phyloP scores from a whole-genome alignment of 2,329 filamentous ascomycete genomes.

The Aureobasidium uvarum region DNA sequence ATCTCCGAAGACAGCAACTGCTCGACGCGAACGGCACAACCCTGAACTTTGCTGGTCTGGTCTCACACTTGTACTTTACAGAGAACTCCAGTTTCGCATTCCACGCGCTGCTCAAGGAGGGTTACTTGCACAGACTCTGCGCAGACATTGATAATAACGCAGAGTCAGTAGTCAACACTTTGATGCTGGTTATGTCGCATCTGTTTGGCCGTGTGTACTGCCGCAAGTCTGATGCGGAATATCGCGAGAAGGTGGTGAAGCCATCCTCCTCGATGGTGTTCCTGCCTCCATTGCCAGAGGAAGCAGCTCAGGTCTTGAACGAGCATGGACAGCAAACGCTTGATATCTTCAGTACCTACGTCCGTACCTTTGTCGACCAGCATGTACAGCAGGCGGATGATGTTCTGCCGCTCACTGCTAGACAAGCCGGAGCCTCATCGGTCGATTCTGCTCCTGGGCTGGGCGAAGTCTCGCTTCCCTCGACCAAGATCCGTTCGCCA shows the following conservation, averaged over 20 bases:
- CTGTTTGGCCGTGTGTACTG: conserved; percentile 63
- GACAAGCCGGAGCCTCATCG: conserved; percentile 44
- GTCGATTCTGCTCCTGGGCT: neutral
- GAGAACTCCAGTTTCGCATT: conserved; percentile 75
- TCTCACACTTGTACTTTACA: conserved; percentile 72
- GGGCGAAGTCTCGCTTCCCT: conserved; percentile 35
- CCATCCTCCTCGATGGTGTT: conserved; percentile 63
- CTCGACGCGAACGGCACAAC: conserved; percentile 61
- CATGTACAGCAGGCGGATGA: conserved; percentile 57
- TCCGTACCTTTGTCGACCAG: conserved; percentile 65
- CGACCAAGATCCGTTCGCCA: conserved; percentile 58
- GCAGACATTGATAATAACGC: conserved; percentile 54
- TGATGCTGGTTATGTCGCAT: conserved; percentile 69
- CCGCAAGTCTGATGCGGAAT: conserved; percentile 49
- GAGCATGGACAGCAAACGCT: conserved; percentile 66
- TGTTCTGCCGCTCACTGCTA: conserved; percentile 58
- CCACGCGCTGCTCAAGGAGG: conserved; percentile 68
- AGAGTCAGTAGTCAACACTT: conserved; percentile 53
- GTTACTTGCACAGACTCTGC: conserved; percentile 67
- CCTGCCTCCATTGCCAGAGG: conserved; percentile 61
- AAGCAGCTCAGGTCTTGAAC: conserved; percentile 57
- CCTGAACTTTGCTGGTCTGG: conserved; percentile 68
- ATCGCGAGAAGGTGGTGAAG: conserved; percentile 51
- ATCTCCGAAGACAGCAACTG: conserved; percentile 66
- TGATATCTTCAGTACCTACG: conserved; percentile 65